Evolutionary conservation across 768 basidiomycete genomes (phyloP), one percentile per base, ranked within the genome.

Genomic region (Kwoniella mangroviensis): DNA sequence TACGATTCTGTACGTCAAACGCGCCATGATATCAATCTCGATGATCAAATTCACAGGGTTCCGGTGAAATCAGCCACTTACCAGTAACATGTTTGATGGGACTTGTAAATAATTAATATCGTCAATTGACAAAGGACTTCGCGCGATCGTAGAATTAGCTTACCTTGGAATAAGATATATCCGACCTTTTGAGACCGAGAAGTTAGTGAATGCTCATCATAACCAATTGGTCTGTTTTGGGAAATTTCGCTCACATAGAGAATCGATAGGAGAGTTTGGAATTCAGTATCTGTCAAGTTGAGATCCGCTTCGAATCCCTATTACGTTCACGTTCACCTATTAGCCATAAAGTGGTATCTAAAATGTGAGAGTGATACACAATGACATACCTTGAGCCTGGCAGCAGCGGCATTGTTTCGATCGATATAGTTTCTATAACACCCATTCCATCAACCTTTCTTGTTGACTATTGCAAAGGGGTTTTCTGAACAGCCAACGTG

Each of bases 251-350:
- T 64, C 55, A 73, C 68, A 49, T 74, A 82, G 15, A 82, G 73
- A 60, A 83, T 82, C 0, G 81, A 81, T 2, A 81, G 68, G 24
- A 75, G 63, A 11, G 74, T 75, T 17, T 70, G 74, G 62, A 78
- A 82, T 55, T 84, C 65, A 1, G 43, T 54, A 19, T 76, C 81
- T 5, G 64, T 75, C 17, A 83, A 69, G 0, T 72, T 62, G 2
- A 84, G 73, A 62, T 84, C 84, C 19, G 42, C 63, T 55, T 77
- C 79, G 43, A 84, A 70, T 0, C 84, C 76, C 22, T 81, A 45
- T 9, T n/a, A 19, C 49, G 22, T 59, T 10, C 60, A 34, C n/a
- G 22, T 6, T 13, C 42, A 43, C 7, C 21, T 6, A 19, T 49
- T 28, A 6, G 22, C 11, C 22, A 21, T 28, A n/a, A 15, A 9